These are phyloP conservation scores for Hevea brasiliensis DNA, from an alignment of 345 rosid genomes.

Conservation along the genomic window DNA sequence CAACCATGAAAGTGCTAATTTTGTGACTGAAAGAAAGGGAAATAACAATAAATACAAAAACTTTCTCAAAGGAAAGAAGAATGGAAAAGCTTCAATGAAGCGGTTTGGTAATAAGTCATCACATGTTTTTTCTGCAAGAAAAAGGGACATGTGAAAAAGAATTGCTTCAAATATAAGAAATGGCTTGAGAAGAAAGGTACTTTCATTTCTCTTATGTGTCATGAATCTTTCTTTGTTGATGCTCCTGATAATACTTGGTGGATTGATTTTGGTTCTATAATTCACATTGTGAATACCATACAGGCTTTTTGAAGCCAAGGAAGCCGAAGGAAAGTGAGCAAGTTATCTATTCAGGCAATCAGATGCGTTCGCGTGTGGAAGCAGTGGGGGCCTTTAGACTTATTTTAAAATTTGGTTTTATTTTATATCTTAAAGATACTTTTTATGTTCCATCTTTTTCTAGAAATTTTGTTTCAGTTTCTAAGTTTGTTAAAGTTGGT, in stretches of 20 bases:
- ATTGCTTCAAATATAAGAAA: not conserved
- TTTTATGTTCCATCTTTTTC: constrained; percentile 11
- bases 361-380: not conserved
- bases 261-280: not conserved
- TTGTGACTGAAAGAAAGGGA: not conserved
- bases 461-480: not conserved
- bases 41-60: not conserved
- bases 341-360: not conserved
- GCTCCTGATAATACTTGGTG: not conserved
- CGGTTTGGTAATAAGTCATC: too few relatives aligned
- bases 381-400: not conserved
- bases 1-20: too few relatives aligned
- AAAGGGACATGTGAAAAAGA: not conserved
- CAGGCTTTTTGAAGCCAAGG: not conserved
- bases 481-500: too few relatives aligned
- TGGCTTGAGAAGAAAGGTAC: not conserved
- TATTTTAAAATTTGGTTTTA: not conserved
- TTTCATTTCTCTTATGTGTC: not conserved
- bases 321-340: not conserved
- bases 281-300: not conserved
- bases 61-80: too few relatives aligned
- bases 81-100: too few relatives aligned
- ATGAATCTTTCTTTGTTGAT: not conserved
- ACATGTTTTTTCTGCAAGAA: too few relatives aligned
- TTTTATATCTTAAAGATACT: not conserved